Conservation (phyloP, 2,329 filamentous ascomycete species). For the Dactylellina drechsleri region DNA sequence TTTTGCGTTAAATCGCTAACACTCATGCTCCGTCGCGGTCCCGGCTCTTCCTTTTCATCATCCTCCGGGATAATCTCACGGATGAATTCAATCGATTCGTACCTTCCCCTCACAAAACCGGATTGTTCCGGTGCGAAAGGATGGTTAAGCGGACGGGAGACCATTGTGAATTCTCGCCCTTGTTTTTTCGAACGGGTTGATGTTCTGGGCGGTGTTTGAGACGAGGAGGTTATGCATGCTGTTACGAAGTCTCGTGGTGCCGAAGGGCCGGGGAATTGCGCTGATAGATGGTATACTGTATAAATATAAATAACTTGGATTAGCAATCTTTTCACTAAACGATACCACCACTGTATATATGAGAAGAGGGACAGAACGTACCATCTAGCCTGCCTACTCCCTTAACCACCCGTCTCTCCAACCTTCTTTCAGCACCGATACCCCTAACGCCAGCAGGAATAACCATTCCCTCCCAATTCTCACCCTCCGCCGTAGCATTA, state of each 20-base stretch:
- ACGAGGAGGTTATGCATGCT: conserved; percentile 55
- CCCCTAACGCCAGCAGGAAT: conserved; percentile 69
- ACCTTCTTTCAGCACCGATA: conserved; percentile 79
- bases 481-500: neutral
- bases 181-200: conserved; percentile 54
- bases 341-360: neutral
- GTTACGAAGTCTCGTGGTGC: conserved; percentile 89
- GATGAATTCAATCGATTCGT: conserved; percentile 92
- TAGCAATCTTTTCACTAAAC: conserved; percentile 1
- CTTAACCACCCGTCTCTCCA: conserved; percentile 72
- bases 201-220: conserved; percentile 44
- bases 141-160: conserved; percentile 82
- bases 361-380: conserved; percentile 59
- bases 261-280: conserved; percentile 88
- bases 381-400: conserved; percentile 73
- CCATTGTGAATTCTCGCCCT: conserved; percentile 75
- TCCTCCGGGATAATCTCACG: conserved; percentile 74
- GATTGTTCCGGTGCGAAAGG: conserved; percentile 77
- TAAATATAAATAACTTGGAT: neutral
- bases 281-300: conserved; percentile 82
- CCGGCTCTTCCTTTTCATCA: conserved; percentile 17
- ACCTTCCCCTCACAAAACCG: conserved; percentile 82
- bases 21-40: conserved; percentile 45
- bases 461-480: conserved; percentile 38
- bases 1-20: conserved; percentile 39